Conservation (phyloP, 2,329 filamentous ascomycete species). For the Diaporthe sp. region DNA sequence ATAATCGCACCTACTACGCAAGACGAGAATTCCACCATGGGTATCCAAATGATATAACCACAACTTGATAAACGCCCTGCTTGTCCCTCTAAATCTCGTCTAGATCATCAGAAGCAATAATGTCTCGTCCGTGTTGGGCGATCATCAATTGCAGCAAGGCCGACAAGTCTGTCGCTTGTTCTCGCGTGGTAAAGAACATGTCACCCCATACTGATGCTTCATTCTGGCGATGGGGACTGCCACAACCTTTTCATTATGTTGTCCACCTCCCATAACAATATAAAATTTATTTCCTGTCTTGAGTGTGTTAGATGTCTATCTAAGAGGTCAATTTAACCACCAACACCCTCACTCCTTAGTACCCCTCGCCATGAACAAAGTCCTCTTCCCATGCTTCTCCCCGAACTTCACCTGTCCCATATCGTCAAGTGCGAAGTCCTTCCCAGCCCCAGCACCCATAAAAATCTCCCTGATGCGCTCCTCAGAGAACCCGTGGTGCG, state of each 20-base stretch:
- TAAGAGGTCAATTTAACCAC: background rate
- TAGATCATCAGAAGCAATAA: background rate
- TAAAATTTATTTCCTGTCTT: background rate
- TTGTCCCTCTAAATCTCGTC: no score
- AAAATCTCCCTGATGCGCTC: constrained; percentile 73
- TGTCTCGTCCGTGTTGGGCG: background rate
- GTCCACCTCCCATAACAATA: background rate
- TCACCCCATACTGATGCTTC: no score
- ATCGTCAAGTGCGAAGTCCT: constrained; percentile 70
- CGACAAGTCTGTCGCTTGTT: no score
- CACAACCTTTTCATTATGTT: no score
- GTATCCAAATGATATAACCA: background rate
- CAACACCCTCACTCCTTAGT: constrained; percentile 52
- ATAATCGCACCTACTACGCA: background rate
- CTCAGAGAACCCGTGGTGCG: constrained; percentile 76
- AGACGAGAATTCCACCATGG: background rate
- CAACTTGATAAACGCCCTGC: background rate
- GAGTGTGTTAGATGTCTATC: background rate
- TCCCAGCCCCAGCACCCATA: constrained; percentile 70
- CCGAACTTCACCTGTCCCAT: constrained; percentile 50
- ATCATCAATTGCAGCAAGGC: background rate
- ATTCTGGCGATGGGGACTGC: background rate
- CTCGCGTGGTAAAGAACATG: background rate
- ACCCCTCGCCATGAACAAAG: constrained; percentile 66
- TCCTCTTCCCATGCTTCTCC: constrained; percentile 52